A percentile compares a stretch with the other conserved stretches of the same genome.
Evolutionary conservation across 768 basidiomycete species (phyloP).

Genomic region (Amanita pseudoporphyria): DNA sequence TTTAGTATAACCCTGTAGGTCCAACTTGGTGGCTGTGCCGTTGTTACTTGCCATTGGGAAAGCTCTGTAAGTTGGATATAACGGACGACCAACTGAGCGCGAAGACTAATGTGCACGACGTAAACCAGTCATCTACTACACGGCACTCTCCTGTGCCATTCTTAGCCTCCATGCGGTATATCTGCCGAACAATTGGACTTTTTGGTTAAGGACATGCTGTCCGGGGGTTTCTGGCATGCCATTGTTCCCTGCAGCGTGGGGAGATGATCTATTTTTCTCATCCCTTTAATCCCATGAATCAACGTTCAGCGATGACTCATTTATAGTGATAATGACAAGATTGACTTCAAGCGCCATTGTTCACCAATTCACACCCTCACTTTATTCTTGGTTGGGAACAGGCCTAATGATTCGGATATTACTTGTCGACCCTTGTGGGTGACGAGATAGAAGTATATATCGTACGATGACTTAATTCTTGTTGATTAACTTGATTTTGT

Average conservation of each 20-base stretch:
- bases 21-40: slow-evolving; percentile 15
- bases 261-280: no score
- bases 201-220: background rate
- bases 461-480: background rate
- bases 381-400: no score
- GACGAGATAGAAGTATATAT: background rate
- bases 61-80: background rate
- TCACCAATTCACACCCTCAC: no score
- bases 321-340: no score
- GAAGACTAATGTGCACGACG: no score
- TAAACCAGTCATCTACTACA: background rate
- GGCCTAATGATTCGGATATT: no score
- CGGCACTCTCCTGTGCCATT: background rate
- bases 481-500: background rate
- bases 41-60: background rate
- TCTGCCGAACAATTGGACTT: slow-evolving; percentile 2
- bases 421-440: background rate
- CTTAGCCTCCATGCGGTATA: background rate
- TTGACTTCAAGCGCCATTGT: no score
- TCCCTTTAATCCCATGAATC: no score
- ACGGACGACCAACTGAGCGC: no score
- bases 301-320: no score
- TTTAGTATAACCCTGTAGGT: slow-evolving; percentile 17
- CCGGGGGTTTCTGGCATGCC: no score
- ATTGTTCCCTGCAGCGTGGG: no score